Evolutionary conservation across 2,329 filamentous ascomycete genomes (phyloP).

Genomic region (Xylaria digitata): DNA sequence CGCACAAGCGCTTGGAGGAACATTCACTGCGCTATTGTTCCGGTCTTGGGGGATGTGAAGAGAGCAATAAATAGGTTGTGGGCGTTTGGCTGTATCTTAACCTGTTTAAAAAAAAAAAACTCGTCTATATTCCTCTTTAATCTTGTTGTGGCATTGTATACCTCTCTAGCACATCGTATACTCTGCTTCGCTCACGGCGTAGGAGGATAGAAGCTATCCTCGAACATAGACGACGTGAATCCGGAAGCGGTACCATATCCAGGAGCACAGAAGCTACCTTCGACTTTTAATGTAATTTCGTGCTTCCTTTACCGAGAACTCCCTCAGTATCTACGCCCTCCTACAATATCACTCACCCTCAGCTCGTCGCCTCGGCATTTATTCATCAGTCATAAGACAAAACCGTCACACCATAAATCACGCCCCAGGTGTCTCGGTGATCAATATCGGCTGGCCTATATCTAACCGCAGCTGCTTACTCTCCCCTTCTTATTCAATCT

Average conservation of each 20-base stretch:
- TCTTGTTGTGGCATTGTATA: constrained; percentile 5
- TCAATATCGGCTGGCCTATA: not conserved
- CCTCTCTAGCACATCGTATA: not conserved
- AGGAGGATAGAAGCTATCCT: not conserved
- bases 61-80: not conserved
- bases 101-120: not conserved
- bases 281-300: not conserved
- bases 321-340: not conserved
- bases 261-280: no score
- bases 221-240: not conserved
- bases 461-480: not conserved
- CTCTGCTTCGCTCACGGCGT: not conserved
- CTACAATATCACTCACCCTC: not conserved
- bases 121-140: constrained; percentile 7
- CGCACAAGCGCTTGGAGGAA: not conserved
- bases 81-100: constrained; percentile 3
- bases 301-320: no score
- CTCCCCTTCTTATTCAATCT: not conserved
- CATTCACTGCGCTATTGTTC: not conserved
- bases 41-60: not conserved
- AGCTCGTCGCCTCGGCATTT: not conserved
- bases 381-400: not conserved
- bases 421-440: not conserved
- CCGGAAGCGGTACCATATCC: not conserved
- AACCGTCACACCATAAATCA: not conserved